Base-by-base conservation (phyloP, 164 flowering plant species). In the Vitis labrusca region DNA sequence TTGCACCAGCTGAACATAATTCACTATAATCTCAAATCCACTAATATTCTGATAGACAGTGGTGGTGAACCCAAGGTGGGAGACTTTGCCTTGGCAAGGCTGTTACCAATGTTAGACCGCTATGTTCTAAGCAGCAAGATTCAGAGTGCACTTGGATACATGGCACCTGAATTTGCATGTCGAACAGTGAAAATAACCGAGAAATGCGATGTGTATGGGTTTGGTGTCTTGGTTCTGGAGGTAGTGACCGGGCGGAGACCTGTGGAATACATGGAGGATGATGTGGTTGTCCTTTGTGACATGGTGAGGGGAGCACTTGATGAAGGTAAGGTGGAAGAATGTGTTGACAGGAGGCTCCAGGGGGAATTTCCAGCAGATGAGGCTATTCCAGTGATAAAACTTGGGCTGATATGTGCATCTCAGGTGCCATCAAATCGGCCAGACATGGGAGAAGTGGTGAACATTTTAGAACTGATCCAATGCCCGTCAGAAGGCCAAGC, bases 131-230 rank as follows among this genome's bases (percentile, higher is more conserved):
- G 95, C 84, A 87, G 96, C 85, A 92, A 93, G 81, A 83, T 94
- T 59, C 99, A 94, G 78, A 91, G 98, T 68, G 95, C 98, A 32
- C 85, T 94, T 2, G 99, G 99, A 10, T 94, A 94, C 84, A 88
- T 89, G 93, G 99, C 99, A 23, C 99, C 99, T n/a, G 99, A 94
- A 69, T 92, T 91, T 66, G 98, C 97, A 2, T 92, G 98, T 67
- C 71, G 81, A 65, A 89, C 94, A 8, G 97, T 91, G 65, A 91
- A 86, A 77, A 85, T 94, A 68, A 94, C 91, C 0, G 97, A 94
- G 71, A 94, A 92, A 62, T 91, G 97, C 69, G 98, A 94, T 70
- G 94, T 91, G 0, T 94, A 94, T 65, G 97, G 98, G 2, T 94
- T 91, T 74, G 98, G 98, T 17, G 71, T 94, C 1, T 74, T 94